A percentile compares a stretch with the other conserved stretches of the same genome.
These are phyloP conservation scores for Starmerella potacharoeniae DNA, from an alignment of 805 yeast genomes.

Conservation along the genomic window DNA sequence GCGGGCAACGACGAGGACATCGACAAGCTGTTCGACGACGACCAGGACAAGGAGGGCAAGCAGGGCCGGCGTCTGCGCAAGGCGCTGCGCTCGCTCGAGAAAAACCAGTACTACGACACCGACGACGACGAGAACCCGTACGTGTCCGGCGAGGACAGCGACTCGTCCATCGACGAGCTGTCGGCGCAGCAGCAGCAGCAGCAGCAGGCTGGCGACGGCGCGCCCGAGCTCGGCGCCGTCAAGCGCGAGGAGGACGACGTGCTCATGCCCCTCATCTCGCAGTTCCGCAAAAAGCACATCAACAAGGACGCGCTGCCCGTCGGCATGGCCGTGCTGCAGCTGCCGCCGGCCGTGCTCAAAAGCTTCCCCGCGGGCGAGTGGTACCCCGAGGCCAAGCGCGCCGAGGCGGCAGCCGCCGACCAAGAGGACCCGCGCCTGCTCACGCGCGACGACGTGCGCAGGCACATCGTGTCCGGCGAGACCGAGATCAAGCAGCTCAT, in stretches of 20 bases:
- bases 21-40: conserved; percentile 59
- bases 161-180: conserved; percentile 32
- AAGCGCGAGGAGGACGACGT: conserved; percentile 11
- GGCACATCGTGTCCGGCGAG: conserved; percentile 38
- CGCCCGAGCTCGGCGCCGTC: conserved; percentile 4
- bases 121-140: conserved; percentile 82
- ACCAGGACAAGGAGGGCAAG: conserved; percentile 59
- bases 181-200: conserved; percentile 9
- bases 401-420: conserved; percentile 20
- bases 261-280: conserved; percentile 24
- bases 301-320: conserved; percentile 33
- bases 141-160: conserved; percentile 51
- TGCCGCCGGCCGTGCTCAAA: conserved; percentile 46
- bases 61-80: conserved; percentile 81
- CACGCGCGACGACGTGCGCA: conserved; percentile 61
- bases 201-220: conserved; percentile 33
- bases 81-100: conserved; percentile 74
- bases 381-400: conserved; percentile 49
- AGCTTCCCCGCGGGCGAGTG: conserved; percentile 74
- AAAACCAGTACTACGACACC: conserved; percentile 74
- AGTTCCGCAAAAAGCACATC: conserved; percentile 29
- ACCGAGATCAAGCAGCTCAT: conserved; percentile 53
- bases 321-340: conserved; percentile 52
- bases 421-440: conserved; percentile 33
- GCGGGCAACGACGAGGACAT: conserved; percentile 46